Evolutionary conservation across 192 early-diverging fungal genomes (phyloP).

Genomic region (Coemansia sp.): DNA sequence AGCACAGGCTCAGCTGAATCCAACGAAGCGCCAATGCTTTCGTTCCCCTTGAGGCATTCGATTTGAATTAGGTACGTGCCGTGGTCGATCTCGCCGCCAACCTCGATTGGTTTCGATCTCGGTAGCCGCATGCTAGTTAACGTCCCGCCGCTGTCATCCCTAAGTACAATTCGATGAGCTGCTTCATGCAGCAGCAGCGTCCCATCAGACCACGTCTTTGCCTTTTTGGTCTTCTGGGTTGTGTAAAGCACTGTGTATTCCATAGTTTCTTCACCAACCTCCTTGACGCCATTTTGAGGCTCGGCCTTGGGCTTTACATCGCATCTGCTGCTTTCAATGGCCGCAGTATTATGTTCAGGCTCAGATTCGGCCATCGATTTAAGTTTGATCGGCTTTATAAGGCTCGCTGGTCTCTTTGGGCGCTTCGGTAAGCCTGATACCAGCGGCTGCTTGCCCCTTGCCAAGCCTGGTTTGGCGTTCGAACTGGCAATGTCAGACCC

Average conservation of each 20-base stretch:
- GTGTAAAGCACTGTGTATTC: slow-evolving; percentile 48
- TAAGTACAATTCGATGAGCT: slow-evolving; percentile 28
- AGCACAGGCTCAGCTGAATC: slow-evolving; percentile 1
- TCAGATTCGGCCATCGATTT: not conserved
- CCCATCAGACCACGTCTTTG: slow-evolving; percentile 55
- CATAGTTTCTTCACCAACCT: not conserved
- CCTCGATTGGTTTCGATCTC: slow-evolving; percentile 23
- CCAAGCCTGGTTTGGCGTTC: not conserved
- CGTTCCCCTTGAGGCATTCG: slow-evolving; percentile 22
- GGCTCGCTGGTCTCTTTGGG: slow-evolving; percentile 29
- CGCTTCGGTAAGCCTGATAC: slow-evolving; percentile 1
- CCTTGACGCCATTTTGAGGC: not conserved
- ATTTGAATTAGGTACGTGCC: slow-evolving; percentile 49
- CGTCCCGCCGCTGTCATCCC: slow-evolving; percentile 25
- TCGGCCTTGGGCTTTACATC: not conserved
- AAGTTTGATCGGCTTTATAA: slow-evolving; percentile 44
- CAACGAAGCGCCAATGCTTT: not conserved
- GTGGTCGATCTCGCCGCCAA: slow-evolving; percentile 36
- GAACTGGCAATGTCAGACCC: too few species aligned
- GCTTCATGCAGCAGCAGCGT: slow-evolving; percentile 9
- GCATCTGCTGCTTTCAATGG: not conserved
- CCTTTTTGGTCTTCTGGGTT: slow-evolving; percentile 51
- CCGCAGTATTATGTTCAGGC: not conserved
- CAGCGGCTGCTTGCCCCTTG: not conserved
- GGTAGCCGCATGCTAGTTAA: slow-evolving; percentile 27